phyloP scores from a whole-genome alignment of 1,139 yeast species.

The Pichia kudriavzevii region DNA sequence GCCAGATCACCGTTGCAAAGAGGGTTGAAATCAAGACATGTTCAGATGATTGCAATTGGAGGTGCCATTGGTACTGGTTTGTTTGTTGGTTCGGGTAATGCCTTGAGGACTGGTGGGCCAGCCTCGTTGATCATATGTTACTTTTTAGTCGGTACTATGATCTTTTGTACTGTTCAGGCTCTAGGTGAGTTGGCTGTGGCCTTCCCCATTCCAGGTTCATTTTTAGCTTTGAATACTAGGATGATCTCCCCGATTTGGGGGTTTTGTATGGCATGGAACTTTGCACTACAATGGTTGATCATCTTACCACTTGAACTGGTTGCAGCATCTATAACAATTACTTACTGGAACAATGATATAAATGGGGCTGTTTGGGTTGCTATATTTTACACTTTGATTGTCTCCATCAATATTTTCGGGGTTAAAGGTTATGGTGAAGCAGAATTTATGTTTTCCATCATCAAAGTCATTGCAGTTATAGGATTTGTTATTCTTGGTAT shows the following conservation, averaged over 20 bases:
- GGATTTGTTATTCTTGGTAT: constrained; percentile 65
- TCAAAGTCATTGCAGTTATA: constrained; percentile 50
- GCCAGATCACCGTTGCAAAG: constrained; percentile 58
- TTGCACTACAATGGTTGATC: constrained; percentile 55
- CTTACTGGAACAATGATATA: constrained; percentile 50
- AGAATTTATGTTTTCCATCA: constrained; percentile 49
- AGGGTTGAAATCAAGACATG: constrained; percentile 50
- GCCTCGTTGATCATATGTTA: constrained; percentile 50
- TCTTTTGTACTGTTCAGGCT: constrained; percentile 58
- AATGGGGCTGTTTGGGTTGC: constrained; percentile 58
- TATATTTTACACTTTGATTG: constrained; percentile 49
- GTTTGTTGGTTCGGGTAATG: constrained; percentile 53
- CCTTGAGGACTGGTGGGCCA: constrained; percentile 58
- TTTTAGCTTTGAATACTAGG: constrained; percentile 51
- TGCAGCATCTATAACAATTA: constrained; percentile 57
- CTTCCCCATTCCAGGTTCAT: constrained; percentile 61
- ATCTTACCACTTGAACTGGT: constrained; percentile 60
- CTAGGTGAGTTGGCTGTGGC: constrained; percentile 58
- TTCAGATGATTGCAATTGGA: constrained; percentile 79
- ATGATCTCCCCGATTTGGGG: constrained; percentile 65
- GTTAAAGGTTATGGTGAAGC: constrained; percentile 58
- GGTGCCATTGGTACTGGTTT: constrained; percentile 69
- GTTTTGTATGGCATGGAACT: constrained; percentile 63
- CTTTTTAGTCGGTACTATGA: constrained; percentile 34
- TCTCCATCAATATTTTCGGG: constrained; percentile 46